These are phyloP conservation scores for Aaosphaeria arxii DNA, from an alignment of 2,329 filamentous ascomycete genomes.

Conservation along the genomic window DNA sequence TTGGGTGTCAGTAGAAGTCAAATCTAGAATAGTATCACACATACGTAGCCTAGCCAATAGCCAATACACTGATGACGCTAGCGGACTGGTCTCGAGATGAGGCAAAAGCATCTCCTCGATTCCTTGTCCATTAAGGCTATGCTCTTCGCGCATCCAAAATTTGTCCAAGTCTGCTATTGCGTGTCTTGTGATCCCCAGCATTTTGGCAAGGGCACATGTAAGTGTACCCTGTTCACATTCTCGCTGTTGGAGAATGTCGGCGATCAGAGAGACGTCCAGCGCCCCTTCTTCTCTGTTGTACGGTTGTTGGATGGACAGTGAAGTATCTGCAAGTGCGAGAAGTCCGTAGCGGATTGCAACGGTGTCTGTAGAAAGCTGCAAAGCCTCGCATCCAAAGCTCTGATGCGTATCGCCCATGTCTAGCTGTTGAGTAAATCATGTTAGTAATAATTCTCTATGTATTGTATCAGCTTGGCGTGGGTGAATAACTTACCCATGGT, in stretches of 20 bases:
- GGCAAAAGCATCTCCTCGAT: conserved; percentile 6
- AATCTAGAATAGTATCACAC: not conserved
- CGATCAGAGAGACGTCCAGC: conserved; percentile 50
- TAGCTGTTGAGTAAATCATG: conserved; percentile 34
- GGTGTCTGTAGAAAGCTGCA: conserved; percentile 46
- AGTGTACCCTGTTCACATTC: not conserved
- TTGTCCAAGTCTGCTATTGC: not conserved
- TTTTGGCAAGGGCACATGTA: not conserved
- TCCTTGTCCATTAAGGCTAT: not conserved
- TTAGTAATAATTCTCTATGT: not conserved
- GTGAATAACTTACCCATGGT: conserved; percentile 43
- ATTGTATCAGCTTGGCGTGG: not conserved
- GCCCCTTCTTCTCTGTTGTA: conserved; percentile 41
- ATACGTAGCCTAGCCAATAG: conserved; percentile 16
- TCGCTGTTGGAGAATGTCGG: not conserved
- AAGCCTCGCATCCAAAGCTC: conserved; percentile 52
- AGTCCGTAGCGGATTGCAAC: conserved; percentile 49
- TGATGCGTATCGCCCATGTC: conserved; percentile 57
- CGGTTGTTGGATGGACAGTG: not conserved
- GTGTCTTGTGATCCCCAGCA: not conserved
- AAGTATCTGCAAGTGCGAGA: conserved; percentile 48
- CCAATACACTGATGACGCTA: conserved; percentile 13
- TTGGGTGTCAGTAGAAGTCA: not conserved
- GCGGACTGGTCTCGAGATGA: conserved; percentile 2
- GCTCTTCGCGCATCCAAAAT: not conserved